These are phyloP conservation scores for Agarophyton chilense DNA, from an alignment of 23 red algal species.

Conservation along the genomic window DNA sequence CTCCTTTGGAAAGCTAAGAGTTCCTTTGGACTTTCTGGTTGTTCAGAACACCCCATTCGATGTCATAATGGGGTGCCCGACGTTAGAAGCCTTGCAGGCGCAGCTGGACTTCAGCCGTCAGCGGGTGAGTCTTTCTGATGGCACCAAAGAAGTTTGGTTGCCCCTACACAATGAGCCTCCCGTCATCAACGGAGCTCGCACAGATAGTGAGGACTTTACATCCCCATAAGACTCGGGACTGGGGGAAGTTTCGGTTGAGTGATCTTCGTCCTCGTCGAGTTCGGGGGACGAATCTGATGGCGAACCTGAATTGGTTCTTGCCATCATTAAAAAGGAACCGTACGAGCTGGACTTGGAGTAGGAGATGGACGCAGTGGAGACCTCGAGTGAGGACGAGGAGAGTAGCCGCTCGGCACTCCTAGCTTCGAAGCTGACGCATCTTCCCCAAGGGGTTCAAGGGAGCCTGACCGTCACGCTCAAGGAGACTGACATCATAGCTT, in stretches of 20 bases:
- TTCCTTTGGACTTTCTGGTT: background rate
- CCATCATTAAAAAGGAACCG: background rate
- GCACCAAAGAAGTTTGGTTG: no score
- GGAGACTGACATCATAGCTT: constrained; percentile 20
- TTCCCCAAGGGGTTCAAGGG: no score
- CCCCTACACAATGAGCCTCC: no score
- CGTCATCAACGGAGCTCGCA: no score
- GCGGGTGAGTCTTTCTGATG: no score
- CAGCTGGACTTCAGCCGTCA: no score
- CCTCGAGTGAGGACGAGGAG: background rate
- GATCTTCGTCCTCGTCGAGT: no score
- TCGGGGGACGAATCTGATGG: background rate
- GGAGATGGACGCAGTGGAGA: background rate
- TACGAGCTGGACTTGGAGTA: constrained; percentile 8
- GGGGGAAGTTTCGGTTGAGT: no score
- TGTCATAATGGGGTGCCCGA: background rate
- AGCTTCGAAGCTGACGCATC: background rate
- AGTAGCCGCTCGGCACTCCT: background rate
- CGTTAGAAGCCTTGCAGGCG: no score
- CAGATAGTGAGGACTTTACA: no score
- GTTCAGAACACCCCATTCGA: background rate
- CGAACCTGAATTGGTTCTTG: background rate
- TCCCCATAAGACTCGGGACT: background rate
- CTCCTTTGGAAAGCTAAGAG: background rate
- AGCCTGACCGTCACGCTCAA: background rate